Conservation (phyloP, 257 asterid genomes). For the Agastache rugosa region DNA sequence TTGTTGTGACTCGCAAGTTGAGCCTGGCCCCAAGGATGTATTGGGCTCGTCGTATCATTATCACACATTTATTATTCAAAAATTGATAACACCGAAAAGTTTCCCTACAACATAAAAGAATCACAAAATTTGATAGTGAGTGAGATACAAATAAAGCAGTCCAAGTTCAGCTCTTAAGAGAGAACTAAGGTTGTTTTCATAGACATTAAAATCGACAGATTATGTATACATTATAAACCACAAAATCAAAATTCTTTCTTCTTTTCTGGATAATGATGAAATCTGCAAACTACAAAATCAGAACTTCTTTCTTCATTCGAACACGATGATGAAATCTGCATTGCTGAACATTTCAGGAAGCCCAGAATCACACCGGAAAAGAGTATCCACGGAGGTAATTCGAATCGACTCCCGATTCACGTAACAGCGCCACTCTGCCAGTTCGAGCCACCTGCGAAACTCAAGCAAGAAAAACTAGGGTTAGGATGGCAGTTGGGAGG, state of each 20-base stretch:
- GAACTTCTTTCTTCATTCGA: background rate
- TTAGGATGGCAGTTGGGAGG: background rate
- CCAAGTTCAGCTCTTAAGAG: background rate
- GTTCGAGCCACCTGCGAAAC: constrained; percentile 83
- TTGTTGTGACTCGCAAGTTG: too few relatives aligned
- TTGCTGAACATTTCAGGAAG: background rate
- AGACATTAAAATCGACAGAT: constrained; percentile 23
- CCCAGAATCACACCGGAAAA: constrained; percentile 54
- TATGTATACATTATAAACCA: background rate
- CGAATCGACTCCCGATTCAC: constrained; percentile 93
- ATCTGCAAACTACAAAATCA: background rate
- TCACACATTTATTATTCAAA: background rate
- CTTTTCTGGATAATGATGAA: background rate
- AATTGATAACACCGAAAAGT: background rate
- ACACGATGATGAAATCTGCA: background rate
- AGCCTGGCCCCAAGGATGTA: too few relatives aligned
- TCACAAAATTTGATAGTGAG: background rate
- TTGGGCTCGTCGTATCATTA: too few relatives aligned
- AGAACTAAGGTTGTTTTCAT: background rate
- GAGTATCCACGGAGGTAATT: constrained; percentile 85
- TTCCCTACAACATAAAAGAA: background rate
- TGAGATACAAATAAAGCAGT: background rate
- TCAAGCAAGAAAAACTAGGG: background rate
- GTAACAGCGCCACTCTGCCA: constrained; percentile 78
- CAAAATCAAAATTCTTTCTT: constrained; percentile 16